These are phyloP conservation scores for Marasmius tenuissimus DNA, from an alignment of 1,284 basidiomycete species.

Conservation along the genomic window DNA sequence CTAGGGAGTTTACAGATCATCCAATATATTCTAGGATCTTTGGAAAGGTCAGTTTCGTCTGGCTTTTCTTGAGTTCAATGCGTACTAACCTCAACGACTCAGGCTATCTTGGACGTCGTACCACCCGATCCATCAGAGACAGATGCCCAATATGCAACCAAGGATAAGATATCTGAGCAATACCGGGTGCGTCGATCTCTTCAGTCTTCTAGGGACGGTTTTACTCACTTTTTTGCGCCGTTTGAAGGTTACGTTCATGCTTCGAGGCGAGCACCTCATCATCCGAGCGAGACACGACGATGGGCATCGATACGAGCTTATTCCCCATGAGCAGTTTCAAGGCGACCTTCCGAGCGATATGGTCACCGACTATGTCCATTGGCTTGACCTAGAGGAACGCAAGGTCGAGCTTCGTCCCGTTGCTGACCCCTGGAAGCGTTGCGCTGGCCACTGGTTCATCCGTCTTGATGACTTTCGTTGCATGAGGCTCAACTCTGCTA, in stretches of 20 bases:
- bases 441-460: conserved; percentile 23
- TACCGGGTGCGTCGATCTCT: conserved; percentile 11
- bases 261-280: conserved; percentile 15
- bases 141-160: conserved; percentile 21
- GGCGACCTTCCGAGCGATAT: conserved; percentile 26
- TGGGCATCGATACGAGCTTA: conserved; percentile 16
- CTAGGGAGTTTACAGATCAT: conserved; percentile 20
- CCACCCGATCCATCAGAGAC: conserved; percentile 13
- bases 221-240: neutral
- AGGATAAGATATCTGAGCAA: neutral
- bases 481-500: neutral
- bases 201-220: neutral
- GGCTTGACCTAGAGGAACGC: conserved; percentile 19
- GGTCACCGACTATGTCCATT: conserved; percentile 24
- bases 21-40: conserved; percentile 24
- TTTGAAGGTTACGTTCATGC: conserved; percentile 22
- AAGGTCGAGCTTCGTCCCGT: conserved; percentile 26
- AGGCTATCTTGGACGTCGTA: conserved; percentile 16
- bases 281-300: conserved; percentile 12
- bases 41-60: conserved; percentile 19
- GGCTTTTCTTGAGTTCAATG: neutral
- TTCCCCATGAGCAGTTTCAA: conserved; percentile 19
- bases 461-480: conserved; percentile 3
- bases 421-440: conserved; percentile 17
- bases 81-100: neutral